Evolutionary conservation across 257 asterid species (phyloP), one percentile per base, ranked within the genome.

Genomic region (Petrea volubilis): DNA sequence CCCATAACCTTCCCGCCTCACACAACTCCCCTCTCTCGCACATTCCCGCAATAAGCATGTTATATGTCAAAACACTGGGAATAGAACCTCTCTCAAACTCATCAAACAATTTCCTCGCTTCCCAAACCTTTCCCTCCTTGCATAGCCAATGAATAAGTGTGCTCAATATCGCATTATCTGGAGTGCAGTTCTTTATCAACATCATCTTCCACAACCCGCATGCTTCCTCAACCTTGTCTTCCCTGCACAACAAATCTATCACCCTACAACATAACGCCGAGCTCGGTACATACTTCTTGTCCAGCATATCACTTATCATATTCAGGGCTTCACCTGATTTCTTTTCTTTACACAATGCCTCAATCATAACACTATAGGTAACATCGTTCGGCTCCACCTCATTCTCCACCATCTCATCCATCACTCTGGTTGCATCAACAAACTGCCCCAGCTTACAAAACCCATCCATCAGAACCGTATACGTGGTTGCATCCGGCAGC

Each of bases 1-100:
- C 98, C 98, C 97, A 93, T 58, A 93, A 78, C 79, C 90, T 89
- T 65, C 96, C 98, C 15, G 96, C 98, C 74, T 93, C 97, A 64
- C 81, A 74, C 73, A 93, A 64, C 79, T 91, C 91, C 73, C 97
- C 98, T 44, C 40, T 74, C 49, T 87, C 97, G 57, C 97, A 91
- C 98, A 94, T 81, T 31, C 97, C 95, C 0, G 94, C 90, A 73
- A 94, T 91, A 40, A 94, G 96, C 40, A 77, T 78, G 76, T 94
- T 89, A 81, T 85, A 91, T 3, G 96, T 86, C 89, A 94, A 71
- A 52, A 80, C 85, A 58, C 96, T 89, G 43, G 98, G 97, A 72
- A 83, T 67, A 0, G 89, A 82, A 56, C 93, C 87, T 79, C 72
- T 85, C 81, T 86, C 97, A 74, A 94, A 87, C 83, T 89, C 96